Evolutionary conservation across 345 rosid genomes (phyloP).

Genomic region (Gossypium thurberi): DNA sequence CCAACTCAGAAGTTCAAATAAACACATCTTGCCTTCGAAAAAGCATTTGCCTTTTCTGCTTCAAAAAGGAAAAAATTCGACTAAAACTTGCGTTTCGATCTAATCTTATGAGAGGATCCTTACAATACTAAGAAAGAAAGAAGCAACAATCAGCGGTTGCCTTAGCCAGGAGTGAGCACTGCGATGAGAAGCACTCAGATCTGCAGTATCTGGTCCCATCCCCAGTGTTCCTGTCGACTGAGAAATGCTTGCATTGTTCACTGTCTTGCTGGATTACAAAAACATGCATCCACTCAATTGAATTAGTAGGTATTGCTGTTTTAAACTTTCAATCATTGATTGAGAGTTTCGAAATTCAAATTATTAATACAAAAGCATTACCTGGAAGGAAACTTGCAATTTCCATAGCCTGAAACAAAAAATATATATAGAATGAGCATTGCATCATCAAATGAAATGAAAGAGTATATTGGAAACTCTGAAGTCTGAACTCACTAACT

Average conservation of each 20-base stretch:
- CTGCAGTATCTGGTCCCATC: slow-evolving; percentile 36
- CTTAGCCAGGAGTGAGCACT: slow-evolving; percentile 25
- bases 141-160: slow-evolving; percentile 11
- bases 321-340: background rate
- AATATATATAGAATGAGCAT: background rate
- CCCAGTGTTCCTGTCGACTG: slow-evolving; percentile 34
- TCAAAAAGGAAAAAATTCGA: background rate
- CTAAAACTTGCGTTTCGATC: background rate
- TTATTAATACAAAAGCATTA: slow-evolving; percentile 13
- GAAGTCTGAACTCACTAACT: background rate
- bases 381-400: slow-evolving; percentile 77
- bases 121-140: slow-evolving; percentile 6
- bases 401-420: slow-evolving; percentile 53
- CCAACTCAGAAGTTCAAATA: no score
- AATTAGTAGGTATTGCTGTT: no score
- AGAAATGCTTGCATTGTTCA: slow-evolving; percentile 36
- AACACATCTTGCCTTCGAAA: slow-evolving; percentile 37
- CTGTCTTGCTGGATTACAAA: slow-evolving; percentile 38
- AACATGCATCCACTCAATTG: background rate
- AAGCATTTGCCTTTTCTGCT: background rate
- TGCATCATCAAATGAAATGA: background rate
- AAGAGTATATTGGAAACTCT: background rate
- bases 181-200: slow-evolving; percentile 37
- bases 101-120: background rate
- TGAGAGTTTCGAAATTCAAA: background rate